Conservation (phyloP, 306 rosid genomes). For the Pyrus communis region DNA sequence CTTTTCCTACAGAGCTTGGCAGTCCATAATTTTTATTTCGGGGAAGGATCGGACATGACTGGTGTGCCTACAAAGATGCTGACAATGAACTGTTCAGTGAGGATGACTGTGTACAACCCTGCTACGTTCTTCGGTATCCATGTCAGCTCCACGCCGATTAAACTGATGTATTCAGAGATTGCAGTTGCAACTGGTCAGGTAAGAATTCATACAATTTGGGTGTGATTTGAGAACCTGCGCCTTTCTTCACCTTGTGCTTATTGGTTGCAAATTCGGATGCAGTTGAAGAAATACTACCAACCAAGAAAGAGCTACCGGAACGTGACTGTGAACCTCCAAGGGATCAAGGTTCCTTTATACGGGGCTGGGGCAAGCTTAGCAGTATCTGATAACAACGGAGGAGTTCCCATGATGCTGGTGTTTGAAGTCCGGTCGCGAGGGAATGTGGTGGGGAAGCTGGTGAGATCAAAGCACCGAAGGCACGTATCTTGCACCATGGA, state of each 20-base stretch:
- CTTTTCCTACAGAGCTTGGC: conserved; percentile 51
- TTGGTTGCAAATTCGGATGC: conserved; percentile 10
- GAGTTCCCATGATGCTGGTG: conserved; percentile 46
- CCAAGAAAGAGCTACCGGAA: conserved; percentile 46
- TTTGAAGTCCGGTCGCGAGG: conserved; percentile 56
- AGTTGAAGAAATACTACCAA: conserved; percentile 72
- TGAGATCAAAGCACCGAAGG: conserved; percentile 45
- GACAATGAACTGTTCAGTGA: conserved; percentile 66
- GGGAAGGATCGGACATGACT: conserved; percentile 73
- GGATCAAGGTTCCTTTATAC: conserved; percentile 67
- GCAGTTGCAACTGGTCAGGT: conserved; percentile 78
- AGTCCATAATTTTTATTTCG: conserved; percentile 63
- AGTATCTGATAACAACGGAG: conserved; percentile 29
- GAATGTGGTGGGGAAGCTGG: conserved; percentile 64
- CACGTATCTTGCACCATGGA: conserved; percentile 42
- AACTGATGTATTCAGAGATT: conserved; percentile 69
- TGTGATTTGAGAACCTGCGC: not conserved
- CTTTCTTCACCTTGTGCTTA: not conserved
- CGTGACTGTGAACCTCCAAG: conserved; percentile 47
- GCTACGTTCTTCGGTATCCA: conserved; percentile 77
- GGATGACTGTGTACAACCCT: conserved; percentile 65
- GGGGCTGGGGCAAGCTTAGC: conserved; percentile 72
- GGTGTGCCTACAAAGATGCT: conserved; percentile 89
- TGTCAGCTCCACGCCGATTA: conserved; percentile 51
- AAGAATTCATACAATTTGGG: not conserved